Percentiles rank a stretch among this genome's conserved stretches.
Evolutionary conservation across 805 yeast species (phyloP).

Genomic region (Myxozyma nipponensis): DNA sequence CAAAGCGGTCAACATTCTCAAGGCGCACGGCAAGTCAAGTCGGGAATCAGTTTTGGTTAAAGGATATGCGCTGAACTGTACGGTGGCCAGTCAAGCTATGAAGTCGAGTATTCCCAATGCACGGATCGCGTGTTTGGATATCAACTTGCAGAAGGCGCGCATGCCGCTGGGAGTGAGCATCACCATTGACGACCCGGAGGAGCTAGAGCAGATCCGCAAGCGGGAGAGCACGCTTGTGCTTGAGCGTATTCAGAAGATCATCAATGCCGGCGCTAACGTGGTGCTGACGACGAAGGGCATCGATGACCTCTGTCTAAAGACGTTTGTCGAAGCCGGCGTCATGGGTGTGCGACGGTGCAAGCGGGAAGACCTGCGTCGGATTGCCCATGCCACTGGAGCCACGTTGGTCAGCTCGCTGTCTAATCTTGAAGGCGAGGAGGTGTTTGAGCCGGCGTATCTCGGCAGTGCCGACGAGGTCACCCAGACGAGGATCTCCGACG

Average conservation of each 20-base stretch:
- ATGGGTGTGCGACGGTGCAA: slow-evolving; percentile 97
- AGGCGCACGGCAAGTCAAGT: slow-evolving; percentile 95
- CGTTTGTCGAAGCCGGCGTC: slow-evolving; percentile 84
- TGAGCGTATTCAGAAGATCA: slow-evolving; percentile 76
- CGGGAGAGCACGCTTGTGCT: slow-evolving; percentile 82
- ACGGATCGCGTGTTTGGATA: slow-evolving; percentile 81
- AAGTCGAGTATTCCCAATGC: slow-evolving; percentile 63
- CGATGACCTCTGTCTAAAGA: slow-evolving; percentile 86
- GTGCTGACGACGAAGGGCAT: slow-evolving; percentile 91
- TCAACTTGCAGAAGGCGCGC: slow-evolving; percentile 90
- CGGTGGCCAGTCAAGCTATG: slow-evolving; percentile 98
- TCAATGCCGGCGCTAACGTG: slow-evolving; percentile 88
- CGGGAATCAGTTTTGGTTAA: slow-evolving; percentile 79
- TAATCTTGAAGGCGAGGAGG: slow-evolving; percentile 93
- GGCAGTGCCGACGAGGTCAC: slow-evolving; percentile 89
- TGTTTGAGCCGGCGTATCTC: slow-evolving; percentile 75
- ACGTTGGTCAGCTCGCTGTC: slow-evolving; percentile 81
- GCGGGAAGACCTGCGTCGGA: slow-evolving; percentile 92
- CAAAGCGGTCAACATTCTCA: slow-evolving; percentile 91
- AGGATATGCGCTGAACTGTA: slow-evolving; percentile 96
- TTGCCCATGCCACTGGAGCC: slow-evolving; percentile 98
- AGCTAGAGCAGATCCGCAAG: slow-evolving; percentile 84
- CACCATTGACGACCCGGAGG: slow-evolving; percentile 95
- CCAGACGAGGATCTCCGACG: slow-evolving; percentile 89
- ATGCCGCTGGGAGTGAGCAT: slow-evolving; percentile 99